Evolutionary conservation across 2,329 filamentous ascomycete genomes (phyloP).

Genomic region (Fusarium sp.): DNA sequence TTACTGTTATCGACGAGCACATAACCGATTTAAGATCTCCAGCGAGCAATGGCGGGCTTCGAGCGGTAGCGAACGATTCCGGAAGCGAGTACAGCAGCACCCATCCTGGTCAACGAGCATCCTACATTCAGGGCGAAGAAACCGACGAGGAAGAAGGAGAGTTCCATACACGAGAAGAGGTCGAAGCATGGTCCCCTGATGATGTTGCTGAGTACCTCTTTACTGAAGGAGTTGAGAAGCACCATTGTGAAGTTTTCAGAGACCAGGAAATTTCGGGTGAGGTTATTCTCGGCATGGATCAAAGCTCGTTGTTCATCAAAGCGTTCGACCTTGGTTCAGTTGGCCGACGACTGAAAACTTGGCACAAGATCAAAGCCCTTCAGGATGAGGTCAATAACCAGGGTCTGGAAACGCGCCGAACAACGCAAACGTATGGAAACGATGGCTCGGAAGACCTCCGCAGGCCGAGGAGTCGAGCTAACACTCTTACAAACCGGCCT

Average conservation of each 20-base stretch:
- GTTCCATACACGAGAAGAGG: conserved; percentile 75
- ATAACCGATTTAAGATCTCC: conserved; percentile 83
- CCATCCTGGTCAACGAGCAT: conserved; percentile 78
- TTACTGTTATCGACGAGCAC: conserved; percentile 97
- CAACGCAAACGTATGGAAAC: conserved; percentile 67
- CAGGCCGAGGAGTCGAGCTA: conserved; percentile 65
- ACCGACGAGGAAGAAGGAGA: conserved; percentile 92
- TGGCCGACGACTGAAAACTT: conserved; percentile 88
- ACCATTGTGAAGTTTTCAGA: conserved; percentile 92
- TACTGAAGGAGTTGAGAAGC: conserved; percentile 83
- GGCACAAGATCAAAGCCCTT: conserved; percentile 93
- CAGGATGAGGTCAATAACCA: conserved; percentile 83
- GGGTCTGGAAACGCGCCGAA: conserved; percentile 58
- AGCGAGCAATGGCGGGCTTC: conserved; percentile 62
- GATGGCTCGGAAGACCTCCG: conserved; percentile 68
- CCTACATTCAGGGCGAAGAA: conserved; percentile 93
- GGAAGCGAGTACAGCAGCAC: conserved; percentile 92
- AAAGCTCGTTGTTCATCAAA: conserved; percentile 93
- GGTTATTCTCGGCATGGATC: conserved; percentile 92
- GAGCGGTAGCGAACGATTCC: conserved; percentile 74
- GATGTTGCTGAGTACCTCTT: conserved; percentile 92
- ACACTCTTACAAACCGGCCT: conserved; percentile 65
- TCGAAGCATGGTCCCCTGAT: conserved; percentile 81
- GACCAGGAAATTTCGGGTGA: conserved; percentile 97
- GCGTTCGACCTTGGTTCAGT: conserved; percentile 94